Conservation (phyloP, 2,329 filamentous ascomycete genomes). For the Fusarium fracticaudum region DNA sequence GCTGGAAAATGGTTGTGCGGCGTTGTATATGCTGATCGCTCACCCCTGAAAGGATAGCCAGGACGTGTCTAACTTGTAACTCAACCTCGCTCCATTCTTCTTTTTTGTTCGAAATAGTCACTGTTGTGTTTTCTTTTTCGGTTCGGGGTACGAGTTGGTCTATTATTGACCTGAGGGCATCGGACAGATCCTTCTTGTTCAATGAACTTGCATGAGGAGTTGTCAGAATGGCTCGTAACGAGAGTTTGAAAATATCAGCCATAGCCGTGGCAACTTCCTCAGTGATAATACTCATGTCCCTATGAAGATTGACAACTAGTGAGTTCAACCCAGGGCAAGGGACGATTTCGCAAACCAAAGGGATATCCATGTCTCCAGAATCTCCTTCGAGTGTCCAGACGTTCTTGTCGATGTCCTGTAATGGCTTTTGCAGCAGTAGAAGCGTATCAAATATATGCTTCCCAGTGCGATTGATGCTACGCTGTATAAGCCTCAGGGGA, state of each 20-base stretch:
- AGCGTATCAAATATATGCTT: constrained; percentile 80
- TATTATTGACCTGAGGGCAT: constrained; percentile 28
- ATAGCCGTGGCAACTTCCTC: constrained; percentile 42
- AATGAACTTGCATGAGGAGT: constrained; percentile 42
- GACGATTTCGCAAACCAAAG: constrained; percentile 79
- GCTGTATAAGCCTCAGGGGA: constrained; percentile 77
- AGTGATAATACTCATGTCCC: constrained; percentile 57
- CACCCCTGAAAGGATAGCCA: constrained; percentile 68
- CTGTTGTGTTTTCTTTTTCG: constrained; percentile 25
- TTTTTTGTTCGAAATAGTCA: constrained; percentile 19
- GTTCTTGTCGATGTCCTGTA: constrained; percentile 62
- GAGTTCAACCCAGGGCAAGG: constrained; percentile 63
- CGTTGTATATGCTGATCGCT: constrained; percentile 61
- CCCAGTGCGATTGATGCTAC: constrained; percentile 51
- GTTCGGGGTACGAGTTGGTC: constrained; percentile 31
- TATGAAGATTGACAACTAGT: constrained; percentile 71
- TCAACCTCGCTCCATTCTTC: constrained; percentile 63
- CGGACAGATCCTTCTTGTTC: constrained; percentile 36
- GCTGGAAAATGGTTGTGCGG: constrained; percentile 79
- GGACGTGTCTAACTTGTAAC: constrained; percentile 60
- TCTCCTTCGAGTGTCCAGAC: constrained; percentile 69
- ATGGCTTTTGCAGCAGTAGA: constrained; percentile 77
- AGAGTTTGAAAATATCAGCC: constrained; percentile 45
- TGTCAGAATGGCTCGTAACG: constrained; percentile 40
- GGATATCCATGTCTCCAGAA: constrained; percentile 74